Conservation (phyloP, 129 eudicot species). For the Pseudognaphalium luteoalbum region DNA sequence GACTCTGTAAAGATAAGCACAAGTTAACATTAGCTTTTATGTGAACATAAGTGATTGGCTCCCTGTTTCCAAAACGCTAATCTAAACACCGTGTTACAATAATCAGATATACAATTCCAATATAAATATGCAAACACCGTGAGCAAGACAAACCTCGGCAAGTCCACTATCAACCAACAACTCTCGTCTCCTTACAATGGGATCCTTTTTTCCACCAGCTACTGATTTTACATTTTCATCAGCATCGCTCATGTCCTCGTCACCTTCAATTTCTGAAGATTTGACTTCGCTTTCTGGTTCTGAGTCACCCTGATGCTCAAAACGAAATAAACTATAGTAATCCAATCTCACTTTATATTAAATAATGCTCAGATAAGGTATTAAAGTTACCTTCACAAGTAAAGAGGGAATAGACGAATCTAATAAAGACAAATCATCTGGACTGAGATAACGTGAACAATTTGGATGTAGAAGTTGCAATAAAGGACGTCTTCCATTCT, state of each 20-base stretch:
- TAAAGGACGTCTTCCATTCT: conserved; percentile 79
- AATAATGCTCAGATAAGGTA: neutral
- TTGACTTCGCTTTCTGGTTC: conserved; percentile 32
- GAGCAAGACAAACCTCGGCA: conserved; percentile 65
- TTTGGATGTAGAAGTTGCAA: conserved; percentile 92
- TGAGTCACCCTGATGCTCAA: conserved; percentile 43
- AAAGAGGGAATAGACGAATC: conserved; percentile 67
- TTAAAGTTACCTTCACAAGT: conserved; percentile 45
- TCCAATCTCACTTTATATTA: neutral
- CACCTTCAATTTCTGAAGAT: conserved; percentile 45
- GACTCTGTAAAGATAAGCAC: conserved; percentile 49
- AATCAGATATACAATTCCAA: neutral
- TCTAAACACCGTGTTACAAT: too few species aligned
- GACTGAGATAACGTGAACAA: conserved; percentile 75
- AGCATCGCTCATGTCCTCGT: conserved; percentile 40
- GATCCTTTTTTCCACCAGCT: conserved; percentile 85
- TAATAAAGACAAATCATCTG: conserved; percentile 69
- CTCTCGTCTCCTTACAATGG: conserved; percentile 66
- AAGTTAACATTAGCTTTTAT: conserved; percentile 3
- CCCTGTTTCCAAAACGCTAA: neutral
- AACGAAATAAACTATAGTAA: neutral
- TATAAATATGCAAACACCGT: neutral
- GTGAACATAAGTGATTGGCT: neutral
- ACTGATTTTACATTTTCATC: conserved; percentile 32
- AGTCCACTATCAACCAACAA: conserved; percentile 82